Evolutionary conservation across 495 filamentous ascomycete species (phyloP).

Genomic region (Penicillium lagena): DNA sequence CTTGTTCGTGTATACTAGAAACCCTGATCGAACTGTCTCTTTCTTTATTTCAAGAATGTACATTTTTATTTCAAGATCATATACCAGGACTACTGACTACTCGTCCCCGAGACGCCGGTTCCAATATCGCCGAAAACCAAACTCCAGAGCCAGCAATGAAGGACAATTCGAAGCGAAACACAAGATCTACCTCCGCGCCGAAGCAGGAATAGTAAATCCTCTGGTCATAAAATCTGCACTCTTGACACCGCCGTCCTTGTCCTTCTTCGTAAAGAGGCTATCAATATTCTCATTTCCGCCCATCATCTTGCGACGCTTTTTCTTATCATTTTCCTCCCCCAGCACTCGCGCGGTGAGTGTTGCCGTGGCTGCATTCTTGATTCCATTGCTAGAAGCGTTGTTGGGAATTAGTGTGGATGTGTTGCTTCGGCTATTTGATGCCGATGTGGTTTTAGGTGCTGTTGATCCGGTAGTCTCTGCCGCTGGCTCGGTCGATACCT

Average conservation of each 20-base stretch:
- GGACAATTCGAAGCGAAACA: slow-evolving; percentile 1
- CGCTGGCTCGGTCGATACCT: slow-evolving; percentile 7
- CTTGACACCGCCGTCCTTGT: slow-evolving; percentile 44
- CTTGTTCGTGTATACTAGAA: slow-evolving; percentile 22
- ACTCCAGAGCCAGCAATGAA: background rate
- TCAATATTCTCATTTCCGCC: slow-evolving; percentile 61
- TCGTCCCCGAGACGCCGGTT: background rate
- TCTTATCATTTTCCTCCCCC: slow-evolving; percentile 74
- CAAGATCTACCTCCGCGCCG: slow-evolving; percentile 17
- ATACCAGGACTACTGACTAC: slow-evolving; percentile 10
- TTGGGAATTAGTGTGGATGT: slow-evolving; percentile 24
- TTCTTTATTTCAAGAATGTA: slow-evolving; percentile 16
- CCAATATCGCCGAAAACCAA: slow-evolving; percentile 3
- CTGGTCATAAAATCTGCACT: slow-evolving; percentile 71
- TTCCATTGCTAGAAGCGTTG: slow-evolving; percentile 39
- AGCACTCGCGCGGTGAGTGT: slow-evolving; percentile 78
- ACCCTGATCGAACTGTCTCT: slow-evolving; percentile 13
- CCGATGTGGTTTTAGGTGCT: slow-evolving; percentile 2
- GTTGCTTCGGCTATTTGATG: slow-evolving; percentile 16
- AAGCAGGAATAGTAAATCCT: slow-evolving; percentile 58
- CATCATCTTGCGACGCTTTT: slow-evolving; percentile 70
- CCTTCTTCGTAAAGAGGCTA: slow-evolving; percentile 57
- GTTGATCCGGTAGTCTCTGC: slow-evolving; percentile 1
- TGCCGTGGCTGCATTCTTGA: slow-evolving; percentile 83
- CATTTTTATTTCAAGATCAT: slow-evolving; percentile 18